A percentile compares a stretch with the other conserved stretches of the same genome.
Conservation (phyloP, 176 grass and related monocot species). For the Rhynchospora pubera region DNA sequence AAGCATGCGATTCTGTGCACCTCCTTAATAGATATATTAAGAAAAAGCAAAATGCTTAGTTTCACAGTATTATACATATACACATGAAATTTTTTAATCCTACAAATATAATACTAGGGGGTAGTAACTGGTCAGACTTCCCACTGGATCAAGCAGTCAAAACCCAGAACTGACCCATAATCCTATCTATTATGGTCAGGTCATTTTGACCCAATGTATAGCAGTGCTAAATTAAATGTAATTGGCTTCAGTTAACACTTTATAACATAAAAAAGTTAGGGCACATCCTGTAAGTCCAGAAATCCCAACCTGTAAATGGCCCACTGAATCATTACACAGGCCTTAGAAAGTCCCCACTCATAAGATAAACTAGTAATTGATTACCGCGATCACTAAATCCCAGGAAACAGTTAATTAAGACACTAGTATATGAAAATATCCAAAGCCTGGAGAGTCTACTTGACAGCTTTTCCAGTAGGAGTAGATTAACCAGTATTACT, state of each 20-base stretch:
- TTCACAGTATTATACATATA: conserved; percentile 3
- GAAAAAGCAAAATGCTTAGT: conserved; percentile 12
- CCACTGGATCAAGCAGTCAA: neutral
- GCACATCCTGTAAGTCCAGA: neutral
- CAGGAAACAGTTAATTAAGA: neutral
- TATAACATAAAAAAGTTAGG: neutral
- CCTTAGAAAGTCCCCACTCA: neutral
- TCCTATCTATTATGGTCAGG: neutral
- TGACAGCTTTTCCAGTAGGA: neutral
- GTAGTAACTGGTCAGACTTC: neutral
- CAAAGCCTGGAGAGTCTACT: neutral
- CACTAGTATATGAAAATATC: neutral
- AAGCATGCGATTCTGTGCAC: conserved; percentile 35
- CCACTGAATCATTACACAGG: neutral
- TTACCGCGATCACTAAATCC: neutral
- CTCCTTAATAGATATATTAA: conserved; percentile 21
- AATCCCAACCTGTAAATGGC: neutral
- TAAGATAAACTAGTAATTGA: neutral
- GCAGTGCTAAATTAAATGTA: neutral
- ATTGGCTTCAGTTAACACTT: neutral
- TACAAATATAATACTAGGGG: neutral
- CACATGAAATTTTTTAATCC: neutral
- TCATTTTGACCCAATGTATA: neutral
- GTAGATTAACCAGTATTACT: too few species aligned
- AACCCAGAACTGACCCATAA: conserved; percentile 3